Evolutionary conservation across 306 rosid genomes (phyloP), one percentile per base, ranked within the genome.

Genomic region (Fagus sylvatica): DNA sequence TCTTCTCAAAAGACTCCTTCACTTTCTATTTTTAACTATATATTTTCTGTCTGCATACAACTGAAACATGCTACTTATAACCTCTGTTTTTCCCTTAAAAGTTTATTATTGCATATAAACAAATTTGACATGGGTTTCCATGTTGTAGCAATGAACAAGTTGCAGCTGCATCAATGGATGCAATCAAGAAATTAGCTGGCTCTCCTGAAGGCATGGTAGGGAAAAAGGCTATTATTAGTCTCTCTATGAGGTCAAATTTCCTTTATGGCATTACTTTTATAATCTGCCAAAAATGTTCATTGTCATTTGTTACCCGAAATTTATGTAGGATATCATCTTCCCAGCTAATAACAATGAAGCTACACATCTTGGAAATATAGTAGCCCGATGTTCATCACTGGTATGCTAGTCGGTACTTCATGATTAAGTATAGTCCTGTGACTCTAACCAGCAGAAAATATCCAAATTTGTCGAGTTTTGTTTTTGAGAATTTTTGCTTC

Each of bases 201-300:
- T 87, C 81, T 85, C 88, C 97, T 9, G 80, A 83, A 82, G 98
- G 98, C 89, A 55, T 87, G 87, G 99, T 95, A 86, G 69, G 88
- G 30, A 71, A 73, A 46, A 65, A 40, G 66, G 71, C 65, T 74
- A 49, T 37, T 60, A 71, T 84, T 53, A 71, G 15, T 39, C 79
- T 39, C 74, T 60, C 62, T 30, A n/a, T 62, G 28, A 4, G 32
- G 55, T 53, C 75, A 81, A 66, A 67, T 78, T 57, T 65, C 67
- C 70, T 76, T 69, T 67, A 66, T 72, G 15, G 80, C 71, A 59
- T 60, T 67, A 11, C 76, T 5, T 22, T 69, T 64, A 39, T 72
- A 71, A 54, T 73, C 12, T 9, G 67, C 19, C 48, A 28, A 54
- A 22, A 49, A 37, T 73, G 55, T 46, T 69, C 55, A 71, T 65